Percentiles rank a stretch among this genome's conserved stretches.
Evolutionary conservation across 176 grass and related monocot species (phyloP).

Genomic region (maize (Zea mays)): DNA sequence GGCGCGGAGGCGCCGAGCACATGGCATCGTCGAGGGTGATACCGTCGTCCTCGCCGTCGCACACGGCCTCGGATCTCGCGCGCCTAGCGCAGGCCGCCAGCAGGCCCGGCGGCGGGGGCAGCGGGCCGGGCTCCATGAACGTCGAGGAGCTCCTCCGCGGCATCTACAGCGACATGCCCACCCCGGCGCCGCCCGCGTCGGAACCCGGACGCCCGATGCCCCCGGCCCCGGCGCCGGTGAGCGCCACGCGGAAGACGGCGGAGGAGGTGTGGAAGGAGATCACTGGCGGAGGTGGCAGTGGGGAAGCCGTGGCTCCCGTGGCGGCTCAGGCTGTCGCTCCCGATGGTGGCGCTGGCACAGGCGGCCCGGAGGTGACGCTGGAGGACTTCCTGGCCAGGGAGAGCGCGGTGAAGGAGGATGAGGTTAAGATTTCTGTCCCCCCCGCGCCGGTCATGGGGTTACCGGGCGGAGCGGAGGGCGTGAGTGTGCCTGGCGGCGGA

Average conservation of each 20-base stretch:
- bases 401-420: slow-evolving; percentile 42
- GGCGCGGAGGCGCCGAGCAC: slow-evolving; percentile 8
- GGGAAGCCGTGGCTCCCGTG: neutral
- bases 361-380: slow-evolving; percentile 67
- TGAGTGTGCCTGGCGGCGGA: slow-evolving; percentile 18
- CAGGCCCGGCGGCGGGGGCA: slow-evolving; percentile 25
- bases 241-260: slow-evolving; percentile 47
- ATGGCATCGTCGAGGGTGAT: slow-evolving; percentile 81
- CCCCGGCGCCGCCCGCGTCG: neutral
- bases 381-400: slow-evolving; percentile 91
- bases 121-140: slow-evolving; percentile 75
- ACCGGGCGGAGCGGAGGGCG: slow-evolving; percentile 15
- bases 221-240: neutral
- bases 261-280: slow-evolving; percentile 91
- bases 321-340: slow-evolving; percentile 21
- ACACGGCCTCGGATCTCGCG: slow-evolving; percentile 71
- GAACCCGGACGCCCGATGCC: slow-evolving; percentile 20
- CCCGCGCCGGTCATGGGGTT: slow-evolving; percentile 39
- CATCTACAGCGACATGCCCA: slow-evolving; percentile 50
- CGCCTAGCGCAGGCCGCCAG: slow-evolving; percentile 48
- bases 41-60: slow-evolving; percentile 63
- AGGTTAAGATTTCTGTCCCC: slow-evolving; percentile 34
- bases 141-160: slow-evolving; percentile 81
- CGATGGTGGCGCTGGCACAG: neutral
- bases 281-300: slow-evolving; percentile 18